These are phyloP conservation scores for Geotrichum ghanense DNA, from an alignment of 805 yeast species.

Conservation along the genomic window DNA sequence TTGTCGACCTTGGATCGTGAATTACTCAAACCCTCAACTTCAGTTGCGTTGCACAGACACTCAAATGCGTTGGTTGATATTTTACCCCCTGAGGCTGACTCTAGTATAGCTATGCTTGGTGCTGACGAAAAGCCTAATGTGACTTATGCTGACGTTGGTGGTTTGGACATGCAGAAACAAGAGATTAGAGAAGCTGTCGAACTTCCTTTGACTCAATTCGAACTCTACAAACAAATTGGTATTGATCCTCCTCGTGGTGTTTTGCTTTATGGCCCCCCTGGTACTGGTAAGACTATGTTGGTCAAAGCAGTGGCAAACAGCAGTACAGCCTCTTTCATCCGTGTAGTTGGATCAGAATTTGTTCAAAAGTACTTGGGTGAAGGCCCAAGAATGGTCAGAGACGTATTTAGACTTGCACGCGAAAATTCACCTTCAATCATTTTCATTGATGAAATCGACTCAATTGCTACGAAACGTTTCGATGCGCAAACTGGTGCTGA, in stretches of 20 bases:
- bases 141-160: slow-evolving; percentile 97
- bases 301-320: slow-evolving; percentile 98
- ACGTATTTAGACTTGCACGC: slow-evolving; percentile 91
- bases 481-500: slow-evolving; percentile 99
- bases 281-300: slow-evolving; percentile 98
- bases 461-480: slow-evolving; percentile 97
- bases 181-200: slow-evolving; percentile 98
- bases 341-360: slow-evolving; percentile 96
- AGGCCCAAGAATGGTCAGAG: slow-evolving; percentile 99
- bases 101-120: slow-evolving; percentile 88
- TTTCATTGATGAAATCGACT: slow-evolving; percentile 97
- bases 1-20: slow-evolving; percentile 92
- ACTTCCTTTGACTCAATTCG: slow-evolving; percentile 90
- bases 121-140: slow-evolving; percentile 93
- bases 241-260: slow-evolving; percentile 99
- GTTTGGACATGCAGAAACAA: slow-evolving; percentile 97
- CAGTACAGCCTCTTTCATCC: slow-evolving; percentile 88
- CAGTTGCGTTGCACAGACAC: slow-evolving; percentile 96
- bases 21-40: slow-evolving; percentile 83
- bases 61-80: slow-evolving; percentile 96
- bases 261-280: slow-evolving; percentile 96
- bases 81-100: slow-evolving; percentile 97
- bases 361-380: slow-evolving; percentile 98
- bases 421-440: slow-evolving; percentile 96
- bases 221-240: slow-evolving; percentile 92